Evolutionary conservation across 1,139 yeast species (phyloP), one percentile per base, ranked within the genome.

Genomic region (Taphrina populina): DNA sequence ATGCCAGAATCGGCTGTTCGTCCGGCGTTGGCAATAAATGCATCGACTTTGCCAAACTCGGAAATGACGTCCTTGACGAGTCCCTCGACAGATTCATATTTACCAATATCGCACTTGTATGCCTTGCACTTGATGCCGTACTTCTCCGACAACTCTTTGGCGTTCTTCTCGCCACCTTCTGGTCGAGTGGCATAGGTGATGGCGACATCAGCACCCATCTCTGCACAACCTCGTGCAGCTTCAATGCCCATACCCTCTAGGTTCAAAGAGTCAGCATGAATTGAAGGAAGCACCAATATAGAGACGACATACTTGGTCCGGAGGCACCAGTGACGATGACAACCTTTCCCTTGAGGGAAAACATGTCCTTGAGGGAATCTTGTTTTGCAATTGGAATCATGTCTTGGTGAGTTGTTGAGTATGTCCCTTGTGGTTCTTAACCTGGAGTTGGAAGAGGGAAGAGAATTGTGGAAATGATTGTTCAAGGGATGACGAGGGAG

Each of bases 1-100:
- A 81, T 68, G 35, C 82, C 76, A 21, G 95, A 95, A 23, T 80
- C 79, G 33, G 82, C 77, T 26, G 94, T 86, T 40, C 86, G 80
- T 60, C 96, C 96, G 21, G 96, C 96, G 69, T 88, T 88, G 65
- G 95, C 94, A 26, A 88, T 95, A 67, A 87, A 83, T 27, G 84
- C 76, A 67, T 88, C 96, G 64, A 88, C 82, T 60, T 81, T 80
- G 56, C 83, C 83, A 68, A 88, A 88, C 66, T 87, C 95, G 63
- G 73, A 64, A 63, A 76, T 81, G 61, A 83, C 84, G 66, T 79
- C 78, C 33, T 69, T 68, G 56, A 87, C 76, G 5, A 81, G 79
- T 24, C 66, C 64, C 64, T 79, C 80, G 57, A 63, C 60, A 6
- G 75, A 76, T 13, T 76, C 77, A 34, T 80, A 71, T 61, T 80